Base-by-base conservation (phyloP, 169 alveolate species). In the Plasmodium gaboni region DNA sequence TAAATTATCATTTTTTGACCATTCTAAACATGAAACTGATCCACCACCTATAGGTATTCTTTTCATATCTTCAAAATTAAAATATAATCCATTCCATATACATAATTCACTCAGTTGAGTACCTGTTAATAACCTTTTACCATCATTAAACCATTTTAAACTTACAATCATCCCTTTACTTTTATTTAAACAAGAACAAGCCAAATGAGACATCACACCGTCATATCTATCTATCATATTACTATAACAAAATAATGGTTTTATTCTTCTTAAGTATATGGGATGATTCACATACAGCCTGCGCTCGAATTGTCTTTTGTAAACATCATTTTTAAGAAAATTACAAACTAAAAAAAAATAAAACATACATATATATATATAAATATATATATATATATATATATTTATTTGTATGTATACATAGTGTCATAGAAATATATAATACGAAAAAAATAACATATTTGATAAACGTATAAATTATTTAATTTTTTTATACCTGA, bases 81-180 rank as follows among this genome's bases (percentile, higher is more conserved):
- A 96, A 48, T 93, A 90, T 10, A 91, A 67, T 12, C 98, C 98
- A 89, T 92, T 94, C 98, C 98, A 96, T 74, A 96, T 94, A 44
- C 95, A 94, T 42, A 96, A 78, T 73, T 96, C 96, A 17, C 98
- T 97, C 5, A 96, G 95, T 61, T 93, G 97, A n/a, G 98, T 96
- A 44, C 98, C 98, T 26, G 96, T 97, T 87, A 96, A 73, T 50
- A 96, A 91, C 53, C 95, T 89, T 92, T 94, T 94, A 38, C 98
- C 98, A 63, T 93, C 94, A 55, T 97, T 97, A 88, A 95, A 95
- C 97, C 97, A 96, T 88, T 91, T 78, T 13, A 78, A 59, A 46
- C 89, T 78, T 42, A 53, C 53, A 46, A 78, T 78, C 68, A 67
- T 67, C 19, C 89, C 89, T 65, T 78, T 78, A 57, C 89, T 78